Conservation (phyloP, 208 protist genomes). For the Wallacemonas collosoma region DNA sequence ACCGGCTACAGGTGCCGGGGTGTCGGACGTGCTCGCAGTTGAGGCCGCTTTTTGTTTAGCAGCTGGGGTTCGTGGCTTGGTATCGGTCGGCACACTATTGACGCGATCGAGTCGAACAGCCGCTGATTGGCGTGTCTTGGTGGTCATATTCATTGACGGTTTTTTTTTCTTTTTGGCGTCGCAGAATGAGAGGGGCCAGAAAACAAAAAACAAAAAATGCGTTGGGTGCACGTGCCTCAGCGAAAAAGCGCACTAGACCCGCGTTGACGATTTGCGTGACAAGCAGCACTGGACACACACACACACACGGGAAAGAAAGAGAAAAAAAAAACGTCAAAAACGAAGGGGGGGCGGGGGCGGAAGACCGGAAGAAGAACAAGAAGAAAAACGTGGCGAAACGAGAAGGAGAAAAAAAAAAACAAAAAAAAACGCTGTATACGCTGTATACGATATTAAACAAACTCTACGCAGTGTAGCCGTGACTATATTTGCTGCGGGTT, state of each 20-base stretch:
- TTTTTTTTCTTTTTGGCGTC: no score
- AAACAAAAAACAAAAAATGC: constrained; percentile 8
- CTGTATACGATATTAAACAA: no score
- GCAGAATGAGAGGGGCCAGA: neutral
- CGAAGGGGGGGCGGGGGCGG: no score
- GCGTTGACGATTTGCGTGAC: neutral
- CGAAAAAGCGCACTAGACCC: neutral
- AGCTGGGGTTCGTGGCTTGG: neutral
- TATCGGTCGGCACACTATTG: neutral
- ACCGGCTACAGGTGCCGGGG: neutral
- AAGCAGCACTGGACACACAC: neutral
- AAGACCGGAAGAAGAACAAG: constrained; percentile 12
- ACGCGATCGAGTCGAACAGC: constrained; percentile 4
- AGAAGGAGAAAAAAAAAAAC: neutral
- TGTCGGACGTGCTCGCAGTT: neutral
- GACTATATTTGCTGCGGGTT: no score
- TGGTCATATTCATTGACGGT: neutral
- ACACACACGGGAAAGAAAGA: neutral
- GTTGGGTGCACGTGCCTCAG: neutral
- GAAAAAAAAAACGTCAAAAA: neutral
- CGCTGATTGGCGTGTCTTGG: neutral
- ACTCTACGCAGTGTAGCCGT: no score
- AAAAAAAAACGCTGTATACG: neutral
- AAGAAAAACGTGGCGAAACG: neutral
- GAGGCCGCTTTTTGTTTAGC: neutral